Conservation (phyloP, 495 filamentous ascomycete genomes). For the Neurospora intermedia region DNA sequence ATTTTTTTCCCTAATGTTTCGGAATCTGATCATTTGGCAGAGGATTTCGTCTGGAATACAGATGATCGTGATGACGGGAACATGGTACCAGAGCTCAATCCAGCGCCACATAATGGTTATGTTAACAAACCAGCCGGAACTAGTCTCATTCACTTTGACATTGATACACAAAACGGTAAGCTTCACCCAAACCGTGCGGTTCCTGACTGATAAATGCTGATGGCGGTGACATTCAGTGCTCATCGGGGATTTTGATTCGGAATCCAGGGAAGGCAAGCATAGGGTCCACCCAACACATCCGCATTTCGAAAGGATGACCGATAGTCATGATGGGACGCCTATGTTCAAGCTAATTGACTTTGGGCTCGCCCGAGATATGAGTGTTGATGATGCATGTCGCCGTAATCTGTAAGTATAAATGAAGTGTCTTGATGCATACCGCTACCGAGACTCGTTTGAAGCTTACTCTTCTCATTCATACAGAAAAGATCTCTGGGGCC, state of each 20-base stretch:
- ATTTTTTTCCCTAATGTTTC: not conserved
- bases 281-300: not conserved
- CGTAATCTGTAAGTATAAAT: not conserved
- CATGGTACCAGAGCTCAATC: not conserved
- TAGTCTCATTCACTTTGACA: constrained; percentile 2
- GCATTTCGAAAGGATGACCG: not conserved
- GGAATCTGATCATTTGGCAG: too few species aligned
- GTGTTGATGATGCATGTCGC: not conserved
- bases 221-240: not conserved
- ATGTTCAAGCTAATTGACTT: not conserved
- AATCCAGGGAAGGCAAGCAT: not conserved
- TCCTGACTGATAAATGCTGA: not conserved
- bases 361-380: not conserved
- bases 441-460: not conserved
- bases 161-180: constrained; percentile 1
- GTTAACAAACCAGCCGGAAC: not conserved
- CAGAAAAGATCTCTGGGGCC: not conserved
- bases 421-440: not conserved
- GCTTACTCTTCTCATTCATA: not conserved
- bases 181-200: not conserved
- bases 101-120: not conserved
- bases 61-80: not conserved
- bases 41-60: too few species aligned
- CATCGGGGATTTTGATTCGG: not conserved
- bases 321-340: not conserved